A percentile compares a stretch with the other conserved stretches of the same genome.
Evolutionary conservation across 2,329 filamentous ascomycete species (phyloP).

Genomic region (Fusarium chlamydosporum): DNA sequence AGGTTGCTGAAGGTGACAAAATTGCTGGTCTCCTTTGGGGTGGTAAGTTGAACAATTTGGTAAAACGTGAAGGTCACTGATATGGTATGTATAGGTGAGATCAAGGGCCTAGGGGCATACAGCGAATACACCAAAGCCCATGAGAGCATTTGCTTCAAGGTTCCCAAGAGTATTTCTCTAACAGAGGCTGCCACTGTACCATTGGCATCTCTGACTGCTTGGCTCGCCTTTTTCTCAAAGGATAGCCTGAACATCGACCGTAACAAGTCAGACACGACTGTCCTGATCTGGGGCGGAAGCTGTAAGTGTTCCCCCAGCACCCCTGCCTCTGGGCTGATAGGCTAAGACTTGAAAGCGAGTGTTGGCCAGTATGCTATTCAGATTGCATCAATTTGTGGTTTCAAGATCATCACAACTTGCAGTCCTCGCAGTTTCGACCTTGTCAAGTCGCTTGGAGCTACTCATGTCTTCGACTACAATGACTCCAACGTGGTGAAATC

Average conservation of each 20-base stretch:
- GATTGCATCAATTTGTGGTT: conserved; percentile 52
- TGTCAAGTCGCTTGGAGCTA: conserved; percentile 54
- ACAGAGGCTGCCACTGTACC: conserved; percentile 58
- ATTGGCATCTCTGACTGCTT: conserved; percentile 57
- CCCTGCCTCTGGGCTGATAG: neutral
- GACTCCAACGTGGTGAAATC: conserved; percentile 55
- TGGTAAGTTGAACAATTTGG: conserved; percentile 36
- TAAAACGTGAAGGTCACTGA: neutral
- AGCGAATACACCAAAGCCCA: conserved; percentile 59
- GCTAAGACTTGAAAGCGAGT: conserved; percentile 51
- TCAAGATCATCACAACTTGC: conserved; percentile 57
- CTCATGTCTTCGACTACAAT: conserved; percentile 58
- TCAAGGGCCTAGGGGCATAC: conserved; percentile 56
- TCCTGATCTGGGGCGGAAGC: conserved; percentile 62
- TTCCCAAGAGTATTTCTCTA: conserved; percentile 52
- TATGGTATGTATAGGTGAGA: conserved; percentile 32
- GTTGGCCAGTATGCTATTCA: conserved; percentile 58
- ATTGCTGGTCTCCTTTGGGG: conserved; percentile 52
- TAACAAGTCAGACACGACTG: conserved; percentile 11
- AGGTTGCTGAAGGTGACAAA: conserved; percentile 39
- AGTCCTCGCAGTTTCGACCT: conserved; percentile 53
- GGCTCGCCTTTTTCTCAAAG: conserved; percentile 58
- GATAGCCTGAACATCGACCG: conserved; percentile 55
- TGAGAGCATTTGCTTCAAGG: conserved; percentile 58
- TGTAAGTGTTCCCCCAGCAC: conserved; percentile 53